These are phyloP conservation scores for Cordyceps farinosa DNA, from an alignment of 2,329 filamentous ascomycete species.

Conservation along the genomic window DNA sequence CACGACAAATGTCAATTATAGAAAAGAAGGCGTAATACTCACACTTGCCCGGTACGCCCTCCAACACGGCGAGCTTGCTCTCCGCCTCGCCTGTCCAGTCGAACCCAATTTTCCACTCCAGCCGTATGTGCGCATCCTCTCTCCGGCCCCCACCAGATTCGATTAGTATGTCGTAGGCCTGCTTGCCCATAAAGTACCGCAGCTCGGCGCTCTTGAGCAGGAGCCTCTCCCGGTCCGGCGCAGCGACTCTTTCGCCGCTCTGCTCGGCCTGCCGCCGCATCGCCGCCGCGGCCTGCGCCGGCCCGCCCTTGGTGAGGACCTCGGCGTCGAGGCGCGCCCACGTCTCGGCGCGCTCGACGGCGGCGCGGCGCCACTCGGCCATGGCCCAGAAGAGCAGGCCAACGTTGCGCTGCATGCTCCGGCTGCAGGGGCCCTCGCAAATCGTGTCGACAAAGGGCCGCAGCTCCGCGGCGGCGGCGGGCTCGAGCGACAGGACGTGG, in stretches of 20 bases:
- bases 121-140: conserved; percentile 42
- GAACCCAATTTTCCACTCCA: conserved; percentile 63
- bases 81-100: conserved; percentile 72
- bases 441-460: conserved; percentile 48
- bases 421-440: conserved; percentile 34
- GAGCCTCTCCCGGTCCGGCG: conserved; percentile 15
- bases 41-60: conserved; percentile 62
- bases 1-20: neutral
- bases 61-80: conserved; percentile 52
- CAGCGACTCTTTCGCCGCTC: conserved; percentile 23
- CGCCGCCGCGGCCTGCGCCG: conserved; percentile 24
- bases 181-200: conserved; percentile 51
- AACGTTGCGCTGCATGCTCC: conserved; percentile 53
- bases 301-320: conserved; percentile 36
- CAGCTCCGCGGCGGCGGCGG: conserved; percentile 57
- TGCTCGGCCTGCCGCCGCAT: conserved; percentile 24
- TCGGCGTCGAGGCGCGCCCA: conserved; percentile 55
- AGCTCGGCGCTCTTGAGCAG: conserved; percentile 40
- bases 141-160: conserved; percentile 31
- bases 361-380: conserved; percentile 63
- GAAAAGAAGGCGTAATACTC: conserved; percentile 34
- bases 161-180: conserved; percentile 44
- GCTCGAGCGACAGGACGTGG: conserved; percentile 52
- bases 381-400: conserved; percentile 63
- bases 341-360: conserved; percentile 56